Conservation (phyloP, 2,329 filamentous ascomycete genomes). For the Xylaria multiplex region DNA sequence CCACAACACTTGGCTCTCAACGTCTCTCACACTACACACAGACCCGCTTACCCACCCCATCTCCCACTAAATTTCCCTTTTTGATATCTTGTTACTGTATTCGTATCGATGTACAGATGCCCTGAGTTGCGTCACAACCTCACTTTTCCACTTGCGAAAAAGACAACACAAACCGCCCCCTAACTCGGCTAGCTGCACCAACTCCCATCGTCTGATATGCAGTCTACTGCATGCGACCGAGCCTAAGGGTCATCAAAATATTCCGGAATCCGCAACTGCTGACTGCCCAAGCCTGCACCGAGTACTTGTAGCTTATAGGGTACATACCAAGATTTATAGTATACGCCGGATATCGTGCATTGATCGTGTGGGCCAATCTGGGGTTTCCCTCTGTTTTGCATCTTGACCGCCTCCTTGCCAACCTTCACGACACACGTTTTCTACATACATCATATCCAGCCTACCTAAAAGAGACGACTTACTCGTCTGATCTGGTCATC, state of each 20-base stretch:
- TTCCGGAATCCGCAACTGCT: constrained; percentile 24
- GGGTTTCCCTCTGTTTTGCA: constrained; percentile 34
- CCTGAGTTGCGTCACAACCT: constrained; percentile 2
- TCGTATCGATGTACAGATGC: neutral
- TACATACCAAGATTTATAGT: constrained; percentile 18
- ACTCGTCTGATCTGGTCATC: constrained; percentile 21
- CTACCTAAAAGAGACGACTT: constrained; percentile 27
- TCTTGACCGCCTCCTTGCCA: constrained; percentile 50
- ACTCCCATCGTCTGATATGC: constrained; percentile 11
- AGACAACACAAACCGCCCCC: constrained; percentile 11
- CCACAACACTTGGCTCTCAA: constrained; percentile 22
- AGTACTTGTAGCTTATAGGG: too few species aligned
- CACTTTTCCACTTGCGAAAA: constrained; percentile 15
- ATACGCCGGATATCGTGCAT: constrained; percentile 37
- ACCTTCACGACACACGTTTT: constrained; percentile 40
- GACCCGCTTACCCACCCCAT: constrained; percentile 12
- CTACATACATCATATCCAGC: constrained; percentile 31
- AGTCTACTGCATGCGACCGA: constrained; percentile 32
- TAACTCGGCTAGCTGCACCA: constrained; percentile 31
- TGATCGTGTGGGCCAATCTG: constrained; percentile 36
- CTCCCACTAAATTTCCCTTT: constrained; percentile 26
- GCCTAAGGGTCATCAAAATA: constrained; percentile 27
- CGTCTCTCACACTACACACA: neutral
- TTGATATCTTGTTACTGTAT: constrained; percentile 14
- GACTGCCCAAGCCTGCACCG: constrained; percentile 26